Base-by-base conservation (phyloP, 1,284 basidiomycete species). In the Heterobasidion parviporum region DNA sequence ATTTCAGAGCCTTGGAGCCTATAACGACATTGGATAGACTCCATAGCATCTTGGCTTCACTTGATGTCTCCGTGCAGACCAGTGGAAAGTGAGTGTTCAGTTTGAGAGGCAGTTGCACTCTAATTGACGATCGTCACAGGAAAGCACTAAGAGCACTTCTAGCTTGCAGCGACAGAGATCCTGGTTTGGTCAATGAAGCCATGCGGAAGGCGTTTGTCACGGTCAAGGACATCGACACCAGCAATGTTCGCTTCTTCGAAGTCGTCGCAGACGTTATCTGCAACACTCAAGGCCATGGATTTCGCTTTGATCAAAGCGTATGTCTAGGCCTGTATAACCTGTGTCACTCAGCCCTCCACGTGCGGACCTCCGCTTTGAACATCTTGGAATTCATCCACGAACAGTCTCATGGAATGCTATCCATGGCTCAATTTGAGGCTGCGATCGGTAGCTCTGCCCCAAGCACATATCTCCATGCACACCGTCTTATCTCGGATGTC, bases 291-390 rank as follows among this genome's bases (percentile, higher is more conserved):
- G 68, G 67, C 15, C 85, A 83, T 63, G 74, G 76, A 34, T 88
- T 94, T 67, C 80, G 77, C 8, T 89, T 92, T 63, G 76, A 82
- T 34, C 92, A 96, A 65, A 75, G 85, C 9, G 79, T 85, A n/a
- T 94, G 88, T 63, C 76, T 96, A 5, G 89, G 88, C 0, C 72
- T 97, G 9, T 85, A 90, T 18, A 96, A 96, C 67, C 79, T 98
- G 3, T 89, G 90, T 38, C 90, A 96, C 67, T 81, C 84, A 2
- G 77, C 83, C 35, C 64, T 78, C 2, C 74, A 78, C 34, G 83
- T 89, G 47, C 85, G 94, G 6, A 78, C 81, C n/a, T 81, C 81
- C 50, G 89, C 94, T 0, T 89, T 95, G 67, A 78, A 83, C 57
- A 81, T 92, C 58, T 74, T 95, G n/a, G 85, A 91, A 61, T 79